Evolutionary conservation across 495 filamentous ascomycete genomes (phyloP), one percentile per base, ranked within the genome.

Genomic region (Apiosordaria backusii): DNA sequence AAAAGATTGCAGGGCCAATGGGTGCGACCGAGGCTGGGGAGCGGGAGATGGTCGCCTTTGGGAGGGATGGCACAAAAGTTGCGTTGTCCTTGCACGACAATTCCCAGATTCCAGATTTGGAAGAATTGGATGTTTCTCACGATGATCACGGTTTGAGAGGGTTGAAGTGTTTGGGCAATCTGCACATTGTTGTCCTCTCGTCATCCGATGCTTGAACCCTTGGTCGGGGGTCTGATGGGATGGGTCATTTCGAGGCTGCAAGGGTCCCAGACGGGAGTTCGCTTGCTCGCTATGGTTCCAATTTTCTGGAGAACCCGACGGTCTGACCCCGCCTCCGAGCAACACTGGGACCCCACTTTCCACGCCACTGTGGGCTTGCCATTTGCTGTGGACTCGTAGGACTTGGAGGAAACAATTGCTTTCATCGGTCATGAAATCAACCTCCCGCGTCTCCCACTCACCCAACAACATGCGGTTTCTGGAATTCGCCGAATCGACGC

Each of bases 31-130:
- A 66, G 66, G 67, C 54, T 62, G 27, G 26, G 27, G 26, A 61
- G 59, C 26, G 13, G 24, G 24, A 60, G 18, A 62, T 35, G 62
- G 64, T 60, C 24, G 65, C 55, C 26, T 64, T 50, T 59, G 68
- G 64, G 50, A 23, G 45, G 59, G 62, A 61, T 23, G 35, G 63
- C 26, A 50, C 64, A 57, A 57, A 35, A 60, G 62, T 25, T 60
- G 67, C 50, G 70, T 66, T 75, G 74, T 66, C 61, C 65, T 71
- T 63, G 52, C 65, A 67, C 50, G 35, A 63, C 59, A 64, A 52
- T 63, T 63, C 61, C 70, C 57, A 62, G 66, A 68, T 16, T 26
- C 70, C 60, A 63, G 65, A 66, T 19, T 24, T 63, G 68, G 23
- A 65, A 66, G 23, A 54, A 71, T 65, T 61, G 57, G 61, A 62